A percentile compares a stretch with the other conserved stretches of the same genome.
Evolutionary conservation across 371 early-diverging fungal species (phyloP).

Genomic region (Chytridiales sp.): DNA sequence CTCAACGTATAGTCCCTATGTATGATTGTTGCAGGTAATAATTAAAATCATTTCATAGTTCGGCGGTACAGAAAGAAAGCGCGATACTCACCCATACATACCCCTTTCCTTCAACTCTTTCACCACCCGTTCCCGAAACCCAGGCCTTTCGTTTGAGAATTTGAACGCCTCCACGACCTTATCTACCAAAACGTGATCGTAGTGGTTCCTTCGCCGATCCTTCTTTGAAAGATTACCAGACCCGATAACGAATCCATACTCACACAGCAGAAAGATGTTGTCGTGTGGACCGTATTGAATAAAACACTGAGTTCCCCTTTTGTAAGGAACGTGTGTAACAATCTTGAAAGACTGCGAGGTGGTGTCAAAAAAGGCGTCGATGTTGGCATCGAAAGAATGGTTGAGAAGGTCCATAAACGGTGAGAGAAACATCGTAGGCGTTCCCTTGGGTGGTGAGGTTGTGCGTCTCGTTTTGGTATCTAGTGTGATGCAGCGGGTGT

Average conservation of each 20-base stretch:
- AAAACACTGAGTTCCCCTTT: slow-evolving; percentile 44
- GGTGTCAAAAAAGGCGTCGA: slow-evolving; percentile 35
- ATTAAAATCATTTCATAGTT: background rate
- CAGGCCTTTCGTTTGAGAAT: slow-evolving; percentile 1
- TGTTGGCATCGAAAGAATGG: slow-evolving; percentile 34
- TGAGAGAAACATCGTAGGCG: slow-evolving; percentile 41
- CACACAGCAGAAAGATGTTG: slow-evolving; percentile 46
- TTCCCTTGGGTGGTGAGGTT: background rate
- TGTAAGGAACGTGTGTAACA: slow-evolving; percentile 20
- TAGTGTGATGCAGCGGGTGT: slow-evolving; percentile 26
- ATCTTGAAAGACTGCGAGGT: slow-evolving; percentile 31
- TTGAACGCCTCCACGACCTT: slow-evolving; percentile 7
- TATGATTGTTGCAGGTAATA: background rate
- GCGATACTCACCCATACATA: slow-evolving; percentile 15
- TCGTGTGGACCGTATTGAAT: slow-evolving; percentile 56
- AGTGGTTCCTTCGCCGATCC: slow-evolving; percentile 11
- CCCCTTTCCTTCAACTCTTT: slow-evolving; percentile 16
- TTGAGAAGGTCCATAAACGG: slow-evolving; percentile 55
- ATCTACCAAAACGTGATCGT: slow-evolving; percentile 20
- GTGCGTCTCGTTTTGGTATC: slow-evolving; percentile 9
- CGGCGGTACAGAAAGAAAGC: background rate
- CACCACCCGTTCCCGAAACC: slow-evolving; percentile 1
- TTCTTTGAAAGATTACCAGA: slow-evolving; percentile 22
- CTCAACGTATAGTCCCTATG: slow-evolving; percentile 21
- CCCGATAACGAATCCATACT: slow-evolving; percentile 53